Evolutionary conservation across 805 yeast genomes (phyloP), one percentile per base, ranked within the genome.

Genomic region (Ogataea glucozyma): DNA sequence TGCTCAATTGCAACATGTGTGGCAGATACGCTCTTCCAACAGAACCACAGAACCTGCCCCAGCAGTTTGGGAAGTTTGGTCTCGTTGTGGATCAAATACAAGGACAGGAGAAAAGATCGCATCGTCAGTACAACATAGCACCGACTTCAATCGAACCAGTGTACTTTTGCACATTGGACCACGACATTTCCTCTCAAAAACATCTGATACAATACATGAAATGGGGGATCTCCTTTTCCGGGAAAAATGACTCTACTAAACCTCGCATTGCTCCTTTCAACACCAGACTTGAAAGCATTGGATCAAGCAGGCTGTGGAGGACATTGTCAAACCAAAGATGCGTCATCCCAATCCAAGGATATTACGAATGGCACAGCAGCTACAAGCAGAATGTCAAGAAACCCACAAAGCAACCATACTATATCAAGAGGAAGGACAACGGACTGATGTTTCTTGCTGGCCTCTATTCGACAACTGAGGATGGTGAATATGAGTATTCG

Each of bases 161-260:
- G 40, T 73, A 48, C 47, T 47, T 39, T 31, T 44, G 32, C 53
- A 59, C 39, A 45, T 52, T 23, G 13, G 41, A 22, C 1, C 4
- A 36, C 16, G 30, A 38, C 13, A 14, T 36, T 9, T 13, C 16
- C 10, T 3, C 39, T 9, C 35, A 47, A 56, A 41, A 27, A 32
- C 56, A 52, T 27, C 45, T 56, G 2, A 24, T 77, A 3, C 66
- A 76, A 43, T 71, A 73, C 32, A 86, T 87, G 93, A 75, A 73
- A 35, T 89, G 95, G 86, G 93, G 96, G 0, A 64, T 88, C 26
- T 72, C 86, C 1, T 96, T 96, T 0, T 54, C 61, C 7, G 85
- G 88, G 88, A 71, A 79, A 1, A 68, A 67, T 31, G 69, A 69
- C 1, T 13, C 29, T 17, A 51, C 62, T 3, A 54, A 56, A 34